Evolutionary conservation across 2,329 filamentous ascomycete species (phyloP), one percentile per base, ranked within the genome.

Genomic region (Plectosphaerella cucumerina): DNA sequence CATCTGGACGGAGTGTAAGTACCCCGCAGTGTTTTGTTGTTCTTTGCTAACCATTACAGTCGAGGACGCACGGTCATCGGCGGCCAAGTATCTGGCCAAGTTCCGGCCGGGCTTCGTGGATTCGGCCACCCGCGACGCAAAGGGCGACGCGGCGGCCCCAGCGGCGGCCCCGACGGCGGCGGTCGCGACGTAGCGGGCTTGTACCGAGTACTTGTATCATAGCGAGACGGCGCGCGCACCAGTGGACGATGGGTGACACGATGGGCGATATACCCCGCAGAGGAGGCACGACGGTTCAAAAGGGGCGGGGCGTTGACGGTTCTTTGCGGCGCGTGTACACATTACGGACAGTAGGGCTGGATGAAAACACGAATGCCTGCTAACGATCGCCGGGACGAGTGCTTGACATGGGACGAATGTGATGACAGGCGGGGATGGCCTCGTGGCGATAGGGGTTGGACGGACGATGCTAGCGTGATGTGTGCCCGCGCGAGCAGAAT

Each of bases 1-100:
- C 54, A 82, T 87, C 54, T 87, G 84, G 82, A 70, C 74, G 15
- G 83, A 85, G 53, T 86, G 82, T 85, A 70, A 71, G 82, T 74
- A 37, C 15, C 10, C n/a, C 5, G 6, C 11, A 33, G 20, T 14
- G 34, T 42, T 17, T 9, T 10, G 2, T 22, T 44, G 10, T 44
- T 45, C 11, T 9, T 39, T 42, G 20, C 59, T 61, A 55, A 62
- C 60, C 56, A 31, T 50, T 11, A 41, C 39, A 84, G 80, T 81
- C 56, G 82, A 86, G 61, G 83, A 86, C 59, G 78, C 83, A 8
- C 74, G 82, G 51, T 75, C 82, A 0, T 76, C 85, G 67, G 83
- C 83, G 4, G 76, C 72, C 3, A 86, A 85, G 57, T 85, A 84
- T 55, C 70, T 87, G 21, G 70, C 73, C 33, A 84, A 81, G 63